Evolutionary conservation across 139 green algal species (phyloP).

Genomic region (Ulvella scutata): DNA sequence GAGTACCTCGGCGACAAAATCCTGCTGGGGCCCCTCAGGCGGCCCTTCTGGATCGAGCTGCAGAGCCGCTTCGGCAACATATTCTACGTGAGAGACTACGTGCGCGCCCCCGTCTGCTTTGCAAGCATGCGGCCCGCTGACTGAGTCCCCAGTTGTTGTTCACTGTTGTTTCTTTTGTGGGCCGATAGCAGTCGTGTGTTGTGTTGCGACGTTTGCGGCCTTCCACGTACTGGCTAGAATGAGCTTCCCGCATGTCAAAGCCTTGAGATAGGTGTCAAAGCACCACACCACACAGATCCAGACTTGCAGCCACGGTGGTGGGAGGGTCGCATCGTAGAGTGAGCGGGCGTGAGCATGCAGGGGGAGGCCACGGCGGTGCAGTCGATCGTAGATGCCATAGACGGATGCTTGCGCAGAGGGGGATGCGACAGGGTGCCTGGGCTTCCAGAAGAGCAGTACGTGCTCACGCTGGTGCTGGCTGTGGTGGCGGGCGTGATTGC

Average conservation of each 20-base stretch:
- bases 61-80: slow-evolving; percentile 54
- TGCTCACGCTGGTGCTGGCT: slow-evolving; percentile 32
- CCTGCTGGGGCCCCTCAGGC: slow-evolving; percentile 24
- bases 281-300: background rate
- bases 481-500: slow-evolving; percentile 42
- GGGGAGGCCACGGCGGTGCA: slow-evolving; percentile 32
- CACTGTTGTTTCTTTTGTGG: too few species aligned
- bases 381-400: slow-evolving; percentile 22
- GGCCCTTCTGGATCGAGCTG: slow-evolving; percentile 53
- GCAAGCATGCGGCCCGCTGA: too few species aligned
- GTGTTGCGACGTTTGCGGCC: too few species aligned
- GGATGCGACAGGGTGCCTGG: slow-evolving; percentile 40
- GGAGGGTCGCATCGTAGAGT: too few species aligned
- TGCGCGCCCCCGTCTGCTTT: background rate
- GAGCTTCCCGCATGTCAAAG: background rate
- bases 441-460: slow-evolving; percentile 46
- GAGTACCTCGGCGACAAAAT: slow-evolving; percentile 31
- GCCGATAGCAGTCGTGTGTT: too few species aligned
- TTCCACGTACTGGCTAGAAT: background rate
- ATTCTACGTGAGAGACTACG: slow-evolving; percentile 47
- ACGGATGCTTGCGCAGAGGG: slow-evolving; percentile 26
- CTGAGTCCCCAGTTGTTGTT: too few species aligned
- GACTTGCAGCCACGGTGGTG: background rate
- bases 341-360: slow-evolving; percentile 5
- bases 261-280: background rate